A percentile compares a stretch with the other conserved stretches of the same genome.
Conservation (phyloP, 768 basidiomycete genomes). For the Xerocomus brunneocitrinus region DNA sequence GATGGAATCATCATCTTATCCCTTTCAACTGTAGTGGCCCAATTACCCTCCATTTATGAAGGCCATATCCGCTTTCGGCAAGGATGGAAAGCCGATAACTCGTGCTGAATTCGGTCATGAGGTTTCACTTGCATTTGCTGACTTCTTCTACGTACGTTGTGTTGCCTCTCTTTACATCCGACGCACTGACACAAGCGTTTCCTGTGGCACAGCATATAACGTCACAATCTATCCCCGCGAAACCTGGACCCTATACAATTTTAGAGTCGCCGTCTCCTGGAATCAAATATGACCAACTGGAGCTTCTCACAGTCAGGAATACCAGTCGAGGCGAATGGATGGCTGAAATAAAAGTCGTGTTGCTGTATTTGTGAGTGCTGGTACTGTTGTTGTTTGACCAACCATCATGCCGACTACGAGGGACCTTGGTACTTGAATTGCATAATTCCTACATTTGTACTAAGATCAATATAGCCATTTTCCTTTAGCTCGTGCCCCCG, state of each 20-base stretch:
- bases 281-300: conserved; percentile 22
- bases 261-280: conserved; percentile 13
- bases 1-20: neutral
- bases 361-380: conserved; percentile 10
- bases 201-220: conserved; percentile 17
- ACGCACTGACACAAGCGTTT: conserved; percentile 2
- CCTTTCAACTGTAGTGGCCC: conserved; percentile 19
- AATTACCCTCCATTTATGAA: conserved; percentile 23
- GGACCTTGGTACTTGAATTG: conserved; percentile 1
- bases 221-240: conserved; percentile 8
- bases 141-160: conserved; percentile 26
- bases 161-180: neutral
- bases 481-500: neutral
- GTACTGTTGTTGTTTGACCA: neutral
- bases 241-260: conserved; percentile 20
- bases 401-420: neutral
- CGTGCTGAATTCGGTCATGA: conserved; percentile 26
- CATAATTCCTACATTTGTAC: neutral
- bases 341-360: conserved; percentile 24
- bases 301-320: conserved; percentile 23
- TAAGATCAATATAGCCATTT: conserved; percentile 1
- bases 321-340: conserved; percentile 27
- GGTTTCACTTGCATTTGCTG: conserved; percentile 28
- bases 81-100: conserved; percentile 14
- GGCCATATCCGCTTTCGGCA: conserved; percentile 20